Percentiles rank a stretch among this genome's conserved stretches.
phyloP scores from a whole-genome alignment of 225 moss, liverwort and hornwort genomes.

The Ulota crispa region DNA sequence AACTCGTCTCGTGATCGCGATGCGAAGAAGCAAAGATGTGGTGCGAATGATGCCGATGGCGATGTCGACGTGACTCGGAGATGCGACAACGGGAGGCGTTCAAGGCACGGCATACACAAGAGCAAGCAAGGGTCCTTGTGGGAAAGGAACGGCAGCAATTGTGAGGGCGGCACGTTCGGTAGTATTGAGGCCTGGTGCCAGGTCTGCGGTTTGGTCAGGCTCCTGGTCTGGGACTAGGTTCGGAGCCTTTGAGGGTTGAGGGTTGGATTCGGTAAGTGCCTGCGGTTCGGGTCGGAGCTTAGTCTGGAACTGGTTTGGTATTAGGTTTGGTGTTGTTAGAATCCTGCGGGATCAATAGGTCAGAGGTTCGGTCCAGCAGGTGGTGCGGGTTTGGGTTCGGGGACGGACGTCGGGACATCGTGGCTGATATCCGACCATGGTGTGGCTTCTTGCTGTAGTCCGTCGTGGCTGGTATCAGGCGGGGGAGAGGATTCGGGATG shows the following conservation, averaged over 20 bases:
- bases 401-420: too few species aligned
- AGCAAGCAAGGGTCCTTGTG: neutral
- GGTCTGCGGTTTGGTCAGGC: neutral
- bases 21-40: neutral
- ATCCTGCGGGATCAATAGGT: too few species aligned
- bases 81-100: neutral
- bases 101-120: neutral
- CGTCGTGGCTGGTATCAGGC: too few species aligned
- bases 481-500: too few species aligned
- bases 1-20: neutral
- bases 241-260: neutral
- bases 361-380: too few species aligned
- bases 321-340: too few species aligned
- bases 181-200: neutral
- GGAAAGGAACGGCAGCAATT: neutral
- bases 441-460: too few species aligned
- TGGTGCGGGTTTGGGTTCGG: too few species aligned
- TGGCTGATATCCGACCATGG: too few species aligned
- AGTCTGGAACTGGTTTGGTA: neutral
- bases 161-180: neutral
- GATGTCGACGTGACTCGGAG: neutral
- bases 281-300: neutral
- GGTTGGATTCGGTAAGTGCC: neutral
- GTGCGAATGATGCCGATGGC: neutral
- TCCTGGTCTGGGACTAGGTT: neutral